Conservation (phyloP, 225 moss, liverwort and hornwort species). For the Anthoceros angustus region DNA sequence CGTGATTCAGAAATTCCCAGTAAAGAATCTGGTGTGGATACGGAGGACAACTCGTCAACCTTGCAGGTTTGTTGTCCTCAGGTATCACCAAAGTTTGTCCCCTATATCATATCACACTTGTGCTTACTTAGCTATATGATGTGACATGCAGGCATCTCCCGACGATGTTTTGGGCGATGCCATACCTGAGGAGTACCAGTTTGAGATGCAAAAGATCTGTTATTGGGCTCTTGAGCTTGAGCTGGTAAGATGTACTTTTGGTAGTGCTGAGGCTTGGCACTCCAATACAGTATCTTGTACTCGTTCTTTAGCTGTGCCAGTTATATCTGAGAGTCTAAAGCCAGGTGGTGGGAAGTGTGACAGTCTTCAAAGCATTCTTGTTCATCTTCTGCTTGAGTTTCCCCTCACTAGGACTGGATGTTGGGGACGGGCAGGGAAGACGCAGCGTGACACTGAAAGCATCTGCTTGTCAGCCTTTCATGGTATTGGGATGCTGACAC, state of each 20-base stretch:
- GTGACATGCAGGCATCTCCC: conserved; percentile 14
- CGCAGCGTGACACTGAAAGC: conserved; percentile 1
- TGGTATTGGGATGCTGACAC: conserved; percentile 2
- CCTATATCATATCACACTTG: no score
- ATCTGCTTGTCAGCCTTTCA: background rate
- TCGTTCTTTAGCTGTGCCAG: background rate
- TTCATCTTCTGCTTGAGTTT: background rate
- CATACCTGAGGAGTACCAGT: conserved; percentile 86
- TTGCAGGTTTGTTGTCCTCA: background rate
- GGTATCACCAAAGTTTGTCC: no score
- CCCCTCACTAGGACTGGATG: background rate
- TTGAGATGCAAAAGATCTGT: conserved; percentile 79
- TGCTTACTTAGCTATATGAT: background rate
- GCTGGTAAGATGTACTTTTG: conserved; percentile 31
- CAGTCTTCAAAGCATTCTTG: background rate
- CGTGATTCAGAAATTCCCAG: conserved; percentile 65
- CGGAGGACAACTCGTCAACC: background rate
- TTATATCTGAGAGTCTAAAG: background rate
- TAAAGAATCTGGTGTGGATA: background rate
- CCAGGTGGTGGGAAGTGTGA: background rate
- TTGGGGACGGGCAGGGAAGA: conserved; percentile 4
- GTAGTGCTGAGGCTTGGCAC: conserved; percentile 7
- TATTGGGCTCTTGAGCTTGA: conserved; percentile 52
- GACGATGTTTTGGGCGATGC: conserved; percentile 91
- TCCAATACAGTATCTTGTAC: background rate